Evolutionary conservation across 176 grass and related monocot species (phyloP).

Genomic region (Carex cristatella): DNA sequence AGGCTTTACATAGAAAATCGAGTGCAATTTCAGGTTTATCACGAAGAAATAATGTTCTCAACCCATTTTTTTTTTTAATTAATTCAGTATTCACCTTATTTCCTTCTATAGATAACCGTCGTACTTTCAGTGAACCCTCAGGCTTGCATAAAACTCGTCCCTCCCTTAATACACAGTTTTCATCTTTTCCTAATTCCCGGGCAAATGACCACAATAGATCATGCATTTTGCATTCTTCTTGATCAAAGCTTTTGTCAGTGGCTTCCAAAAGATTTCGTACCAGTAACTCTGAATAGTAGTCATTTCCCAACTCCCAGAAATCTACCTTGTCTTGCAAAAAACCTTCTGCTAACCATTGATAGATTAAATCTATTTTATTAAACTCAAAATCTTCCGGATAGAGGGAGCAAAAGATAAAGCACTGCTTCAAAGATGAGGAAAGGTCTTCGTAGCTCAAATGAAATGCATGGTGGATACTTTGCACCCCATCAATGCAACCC

Average conservation of each 20-base stretch:
- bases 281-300: constrained; percentile 24
- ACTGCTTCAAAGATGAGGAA: constrained; percentile 30
- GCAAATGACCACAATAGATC: neutral
- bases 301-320: neutral
- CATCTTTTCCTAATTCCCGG: neutral
- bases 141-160: fast-evolving
- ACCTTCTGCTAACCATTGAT: constrained; percentile 25
- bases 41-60: neutral
- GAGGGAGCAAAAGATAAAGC: constrained; percentile 28
- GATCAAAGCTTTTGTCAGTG: neutral
- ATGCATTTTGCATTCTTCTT: neutral
- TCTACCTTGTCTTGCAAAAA: constrained; percentile 5
- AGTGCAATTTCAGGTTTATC: neutral
- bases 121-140: neutral
- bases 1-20: neutral
- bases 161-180: neutral
- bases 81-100: neutral
- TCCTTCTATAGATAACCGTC: neutral
- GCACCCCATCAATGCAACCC: neutral
- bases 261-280: constrained; percentile 28
- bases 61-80: neutral
- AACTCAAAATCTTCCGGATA: constrained; percentile 24
- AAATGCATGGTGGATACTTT: neutral
- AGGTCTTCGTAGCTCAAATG: constrained; percentile 23
- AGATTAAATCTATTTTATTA: neutral